Percentiles rank a stretch among this genome's conserved stretches.
These are phyloP conservation scores for Xanthoconium stramineum DNA, from an alignment of 768 basidiomycete species.

Conservation along the genomic window DNA sequence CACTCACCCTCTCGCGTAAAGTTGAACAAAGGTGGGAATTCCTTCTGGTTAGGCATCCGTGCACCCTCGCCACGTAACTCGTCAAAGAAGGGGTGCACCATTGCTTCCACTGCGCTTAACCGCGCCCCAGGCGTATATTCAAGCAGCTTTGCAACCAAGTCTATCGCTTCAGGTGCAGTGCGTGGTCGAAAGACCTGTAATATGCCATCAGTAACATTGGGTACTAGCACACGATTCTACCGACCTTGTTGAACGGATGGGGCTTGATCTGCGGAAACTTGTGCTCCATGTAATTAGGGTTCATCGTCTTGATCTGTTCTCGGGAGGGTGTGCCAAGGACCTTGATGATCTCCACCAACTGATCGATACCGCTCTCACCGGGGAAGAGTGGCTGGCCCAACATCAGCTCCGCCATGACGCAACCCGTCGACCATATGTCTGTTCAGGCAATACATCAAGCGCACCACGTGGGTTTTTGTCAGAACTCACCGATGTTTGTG, in stretches of 20 bases:
- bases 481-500: slow-evolving; percentile 87
- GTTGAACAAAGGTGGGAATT: slow-evolving; percentile 91
- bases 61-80: slow-evolving; percentile 89
- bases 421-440: slow-evolving; percentile 99
- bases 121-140: slow-evolving; percentile 98
- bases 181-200: slow-evolving; percentile 94
- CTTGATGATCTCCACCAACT: slow-evolving; percentile 99
- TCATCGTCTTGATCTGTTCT: slow-evolving; percentile 99
- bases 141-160: slow-evolving; percentile 88
- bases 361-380: slow-evolving; percentile 98
- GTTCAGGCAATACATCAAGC: slow-evolving; percentile 9
- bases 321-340: slow-evolving; percentile 97
- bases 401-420: slow-evolving; percentile 99
- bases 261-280: slow-evolving; percentile 99
- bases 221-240: slow-evolving; percentile 3
- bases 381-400: slow-evolving; percentile 98
- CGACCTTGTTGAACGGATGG: slow-evolving; percentile 96
- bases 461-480: neutral
- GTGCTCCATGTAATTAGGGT: slow-evolving; percentile 99
- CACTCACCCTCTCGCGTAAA: slow-evolving; percentile 91
- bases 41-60: slow-evolving; percentile 95
- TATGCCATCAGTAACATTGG: slow-evolving; percentile 13
- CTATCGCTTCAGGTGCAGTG: slow-evolving; percentile 94
- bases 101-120: slow-evolving; percentile 84
- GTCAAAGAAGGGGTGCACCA: slow-evolving; percentile 97